Base-by-base conservation (phyloP, 2,329 filamentous ascomycete species). In the Magnaporthiopsis incrustans region DNA sequence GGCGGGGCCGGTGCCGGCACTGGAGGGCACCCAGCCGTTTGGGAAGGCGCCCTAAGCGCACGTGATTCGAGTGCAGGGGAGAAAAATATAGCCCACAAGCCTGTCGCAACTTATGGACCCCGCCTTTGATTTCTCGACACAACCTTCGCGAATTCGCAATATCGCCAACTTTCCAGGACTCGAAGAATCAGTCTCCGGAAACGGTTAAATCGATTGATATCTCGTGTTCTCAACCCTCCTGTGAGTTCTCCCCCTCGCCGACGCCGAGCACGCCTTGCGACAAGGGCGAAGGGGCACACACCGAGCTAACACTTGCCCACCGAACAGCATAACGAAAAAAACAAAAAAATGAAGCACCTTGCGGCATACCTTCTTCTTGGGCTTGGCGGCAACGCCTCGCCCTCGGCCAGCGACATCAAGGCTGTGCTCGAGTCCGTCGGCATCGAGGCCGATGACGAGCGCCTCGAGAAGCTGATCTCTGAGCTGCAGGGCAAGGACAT, bases 141-240 rank as follows among this genome's bases (percentile, higher is more conserved):
- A 53, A 53, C 22, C 22, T 63, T 66, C 64, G 67, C 68, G 53
- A 56, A 59, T 32, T 60, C 58, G 25, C 35, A 32, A 56, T 61
- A 64, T 60, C 64, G 58, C 65, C 57, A 64, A 57, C 64, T 44
- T n/a, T 27, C 33, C 56, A 62, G 90, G 89, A 96, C 92, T 91
- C 85, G 91, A 95, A 92, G 92, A 89, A 86, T 96, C 94, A 97
- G 94, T 98, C 94, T 97, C 94, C 85, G 88, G 64, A 66, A 90
- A 88, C 92, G 94, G 94, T 97, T 97, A 96, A 98, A 96, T 89
- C 88, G 94, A 98, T 98, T 98, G 94, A 92, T 82, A 84, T 89
- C 90, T 93, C 90, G 84, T 89, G 90, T 93, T 92, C 87, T 79
- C 72, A 64, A 70, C 70, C 69, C 70, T 69, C 65, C 44, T 53